Percentiles rank a stretch among this genome's conserved stretches.
Conservation (phyloP, 2,329 filamentous ascomycete genomes). For the Proliferodiscus dingleyae region DNA sequence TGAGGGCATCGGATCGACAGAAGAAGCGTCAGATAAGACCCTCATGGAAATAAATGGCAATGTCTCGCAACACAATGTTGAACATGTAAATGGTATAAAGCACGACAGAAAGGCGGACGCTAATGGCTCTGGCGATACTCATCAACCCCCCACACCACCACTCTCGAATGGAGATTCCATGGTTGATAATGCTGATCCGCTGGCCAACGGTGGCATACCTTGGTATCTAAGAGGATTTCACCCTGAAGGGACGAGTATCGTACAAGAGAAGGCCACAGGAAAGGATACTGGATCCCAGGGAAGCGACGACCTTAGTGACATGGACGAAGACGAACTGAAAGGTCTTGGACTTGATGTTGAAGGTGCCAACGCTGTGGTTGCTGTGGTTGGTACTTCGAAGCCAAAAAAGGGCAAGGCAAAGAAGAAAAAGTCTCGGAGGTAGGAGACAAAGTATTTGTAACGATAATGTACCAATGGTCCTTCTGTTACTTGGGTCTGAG, state of each 20-base stretch:
- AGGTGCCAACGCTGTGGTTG: constrained; percentile 9
- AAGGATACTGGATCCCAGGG: constrained; percentile 65
- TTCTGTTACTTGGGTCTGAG: constrained; percentile 4
- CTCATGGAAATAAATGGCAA: constrained; percentile 21
- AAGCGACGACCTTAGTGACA: constrained; percentile 84
- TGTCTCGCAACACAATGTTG: constrained; percentile 10
- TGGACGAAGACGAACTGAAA: constrained; percentile 85
- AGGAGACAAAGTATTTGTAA: constrained; percentile 14
- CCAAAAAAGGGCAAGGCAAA: constrained; percentile 25
- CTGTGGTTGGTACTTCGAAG: constrained; percentile 15
- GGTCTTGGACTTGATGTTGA: constrained; percentile 46
- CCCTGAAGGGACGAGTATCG: constrained; percentile 71
- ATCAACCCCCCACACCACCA: constrained; percentile 56
- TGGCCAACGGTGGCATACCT: constrained; percentile 71
- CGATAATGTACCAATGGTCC: constrained; percentile 22
- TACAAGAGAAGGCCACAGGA: constrained; percentile 70
- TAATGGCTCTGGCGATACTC: constrained; percentile 35
- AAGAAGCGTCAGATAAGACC: constrained; percentile 4
- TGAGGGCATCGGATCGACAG: constrained; percentile 15
- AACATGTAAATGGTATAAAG: constrained; percentile 30
- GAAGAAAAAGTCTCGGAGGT: constrained; percentile 16
- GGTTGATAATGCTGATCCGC: constrained; percentile 23
- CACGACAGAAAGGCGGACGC: constrained; percentile 40
- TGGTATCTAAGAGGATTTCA: constrained; percentile 87
- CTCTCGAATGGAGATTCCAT: constrained; percentile 53